Base-by-base conservation (phyloP, 306 rosid species). In the Begonia loranthoides region DNA sequence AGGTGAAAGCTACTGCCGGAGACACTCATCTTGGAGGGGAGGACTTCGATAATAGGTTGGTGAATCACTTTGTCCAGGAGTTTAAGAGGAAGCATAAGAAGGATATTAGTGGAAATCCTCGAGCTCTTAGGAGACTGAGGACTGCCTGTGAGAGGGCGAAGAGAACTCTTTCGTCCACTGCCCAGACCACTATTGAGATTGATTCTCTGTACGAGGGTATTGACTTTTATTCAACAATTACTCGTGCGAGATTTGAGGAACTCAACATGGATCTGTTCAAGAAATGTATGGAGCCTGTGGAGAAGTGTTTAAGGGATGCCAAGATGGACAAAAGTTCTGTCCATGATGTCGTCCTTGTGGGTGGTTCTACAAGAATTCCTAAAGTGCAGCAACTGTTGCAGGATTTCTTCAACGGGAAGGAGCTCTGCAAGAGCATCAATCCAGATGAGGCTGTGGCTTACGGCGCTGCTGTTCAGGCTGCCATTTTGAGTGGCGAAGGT, bases 371-470 rank as follows among this genome's bases (percentile, higher is more conserved):
- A 6, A 78, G 92, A 6, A 78, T 82, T 57, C 92, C 86, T 0
- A 82, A 82, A 41, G 92, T 82, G 34, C 92, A 82, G 55, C 80
- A 75, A 13, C 39, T 82, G 2, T 73, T 82, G 71, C 87, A 82
- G 17, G 83, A 82, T 9, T 82, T 82, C 73, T 76, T 82, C 50
- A 73, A 76, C 2, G 93, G 93, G 0, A 82, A 82, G 60, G 87
- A 78, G 56, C 93, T 82, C 14, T 82, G 87, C 71, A 78, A 79
- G 69, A 82, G 81, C 10, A 82, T 78, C 15, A 82, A 82, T 59
- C 92, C 93, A 0, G 87, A 82, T 22, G 93, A 82, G 62, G 93
- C 93, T 13, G 83, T 82, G 33, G 93, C 87, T 4, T 82, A 82
- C 15, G 87, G 93, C 9, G 87, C 93, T 24, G 81, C 93, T 1